Evolutionary conservation across 192 early-diverging fungal species (phyloP), one percentile per base, ranked within the genome.

Genomic region (Linnemannia schmuckeri): DNA sequence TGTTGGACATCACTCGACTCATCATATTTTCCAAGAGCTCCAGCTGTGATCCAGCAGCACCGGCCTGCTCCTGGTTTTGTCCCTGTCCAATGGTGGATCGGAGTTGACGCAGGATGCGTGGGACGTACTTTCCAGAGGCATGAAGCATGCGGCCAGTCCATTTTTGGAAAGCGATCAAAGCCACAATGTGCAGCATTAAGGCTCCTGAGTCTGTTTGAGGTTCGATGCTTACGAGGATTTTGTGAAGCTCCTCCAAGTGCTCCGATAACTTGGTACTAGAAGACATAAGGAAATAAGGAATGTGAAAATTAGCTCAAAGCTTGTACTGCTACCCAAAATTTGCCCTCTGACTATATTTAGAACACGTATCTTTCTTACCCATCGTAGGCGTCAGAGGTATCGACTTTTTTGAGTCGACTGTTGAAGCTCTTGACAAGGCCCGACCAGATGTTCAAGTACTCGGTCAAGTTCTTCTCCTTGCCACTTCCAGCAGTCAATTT

Each of bases 111-210:
- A 81, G 30, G 72, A 81, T 78, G 13, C 85, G 85, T 9, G 85
- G 85, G 17, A 87, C 85, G 41, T 78, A 81, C 27, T 87, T 87
- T 30, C 85, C 85, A 54, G 85, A 87, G 33, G 85, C 85, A 40
- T 87, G 85, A 18, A 87, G 76, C 85, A 87, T 87, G 46, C 9
- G 63, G 0, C 76, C 85, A 0, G 85, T 87, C 79, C 79, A 78
- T 15, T 49, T 68, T 44, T 87, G 85, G 40, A 87, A 87, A 0
- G 63, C 76, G 15, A 87, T 87, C 46, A 87, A 22, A 15, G 85
- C 66, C 9, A 87, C 85, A 24, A 87, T 81, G 42, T 87, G 85
- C 30, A 87, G 33, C 80, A 81, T 81, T n/a, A 87, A 35, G 0
- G 85, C 85, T 13, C 52, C 47, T 0, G 61, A 66, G 9, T 78